phyloP scores from a whole-genome alignment of 1,284 basidiomycete genomes.

The Phenoliferia sp. region DNA sequence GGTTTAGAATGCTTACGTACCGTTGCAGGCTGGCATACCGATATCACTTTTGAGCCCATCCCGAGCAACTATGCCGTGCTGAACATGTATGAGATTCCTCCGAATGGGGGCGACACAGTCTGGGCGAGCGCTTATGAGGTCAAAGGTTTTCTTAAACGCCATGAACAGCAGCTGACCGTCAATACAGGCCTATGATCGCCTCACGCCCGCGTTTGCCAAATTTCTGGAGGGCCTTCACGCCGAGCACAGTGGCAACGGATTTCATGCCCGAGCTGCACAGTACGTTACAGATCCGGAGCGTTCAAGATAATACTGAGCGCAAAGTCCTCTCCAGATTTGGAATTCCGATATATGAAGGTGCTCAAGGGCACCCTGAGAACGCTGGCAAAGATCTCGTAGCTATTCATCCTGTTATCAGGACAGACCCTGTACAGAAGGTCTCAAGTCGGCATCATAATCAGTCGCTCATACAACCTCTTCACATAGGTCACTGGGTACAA shows the following conservation, averaged over 20 bases:
- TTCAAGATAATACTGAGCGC: neutral
- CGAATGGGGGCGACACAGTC: constrained; percentile 15
- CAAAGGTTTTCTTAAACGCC: neutral
- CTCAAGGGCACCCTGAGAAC: constrained; percentile 24
- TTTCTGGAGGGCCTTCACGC: constrained; percentile 29
- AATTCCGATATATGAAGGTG: neutral
- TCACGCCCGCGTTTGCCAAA: constrained; percentile 25
- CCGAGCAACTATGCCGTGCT: constrained; percentile 33
- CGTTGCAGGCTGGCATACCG: constrained; percentile 15
- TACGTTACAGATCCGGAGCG: neutral
- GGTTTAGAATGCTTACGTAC: no score
- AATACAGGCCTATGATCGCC: constrained; percentile 36
- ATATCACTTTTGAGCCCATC: constrained; percentile 27
- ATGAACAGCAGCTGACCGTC: no score
- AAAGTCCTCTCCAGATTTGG: neutral
- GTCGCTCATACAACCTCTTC: neutral
- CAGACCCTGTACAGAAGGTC: constrained; percentile 43
- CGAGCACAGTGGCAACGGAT: constrained; percentile 1
- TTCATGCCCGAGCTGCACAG: constrained; percentile 10
- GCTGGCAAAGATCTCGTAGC: constrained; percentile 26
- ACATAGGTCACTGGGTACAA: constrained; percentile 60
- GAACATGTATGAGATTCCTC: constrained; percentile 7
- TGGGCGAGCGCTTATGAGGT: constrained; percentile 5
- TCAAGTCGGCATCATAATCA: neutral
- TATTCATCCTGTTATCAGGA: constrained; percentile 40